A percentile compares a stretch with the other conserved stretches of the same genome.
These are phyloP conservation scores for Fusarium mangiferae DNA, from an alignment of 2,329 filamentous ascomycete species.

Conservation along the genomic window DNA sequence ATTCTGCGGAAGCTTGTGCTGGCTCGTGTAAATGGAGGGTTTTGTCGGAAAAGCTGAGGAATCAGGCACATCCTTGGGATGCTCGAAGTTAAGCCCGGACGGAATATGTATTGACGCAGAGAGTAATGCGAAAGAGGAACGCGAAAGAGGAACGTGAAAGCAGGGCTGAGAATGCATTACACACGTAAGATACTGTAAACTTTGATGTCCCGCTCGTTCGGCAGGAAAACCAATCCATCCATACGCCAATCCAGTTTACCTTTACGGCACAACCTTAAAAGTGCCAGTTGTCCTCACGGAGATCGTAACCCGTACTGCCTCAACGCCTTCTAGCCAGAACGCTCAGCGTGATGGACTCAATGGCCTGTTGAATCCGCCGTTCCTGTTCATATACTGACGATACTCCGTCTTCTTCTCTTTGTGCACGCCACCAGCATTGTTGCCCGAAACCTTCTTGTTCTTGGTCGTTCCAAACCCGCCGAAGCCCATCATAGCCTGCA, in stretches of 20 bases:
- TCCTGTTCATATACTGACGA: slow-evolving; percentile 94
- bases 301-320: slow-evolving; percentile 6
- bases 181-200: not conserved
- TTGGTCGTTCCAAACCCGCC: slow-evolving; percentile 87
- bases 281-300: not conserved
- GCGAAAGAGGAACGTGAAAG: not conserved
- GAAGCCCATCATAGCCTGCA: slow-evolving; percentile 93
- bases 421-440: slow-evolving; percentile 81
- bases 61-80: not conserved
- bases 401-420: slow-evolving; percentile 97
- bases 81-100: not conserved
- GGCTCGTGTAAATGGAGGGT: not conserved
- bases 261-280: not conserved
- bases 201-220: not conserved
- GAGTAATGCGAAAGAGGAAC: not conserved
- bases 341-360: slow-evolving; percentile 66
- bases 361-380: slow-evolving; percentile 84
- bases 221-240: not conserved
- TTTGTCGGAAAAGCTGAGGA: not conserved
- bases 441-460: slow-evolving; percentile 87
- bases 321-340: not conserved
- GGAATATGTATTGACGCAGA: not conserved
- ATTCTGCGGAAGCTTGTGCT: not conserved
- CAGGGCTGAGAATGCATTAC: not conserved
- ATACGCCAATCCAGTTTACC: not conserved